Conservation (phyloP, 192 early-diverging fungal genomes). For the Mortierella alpina region DNA sequence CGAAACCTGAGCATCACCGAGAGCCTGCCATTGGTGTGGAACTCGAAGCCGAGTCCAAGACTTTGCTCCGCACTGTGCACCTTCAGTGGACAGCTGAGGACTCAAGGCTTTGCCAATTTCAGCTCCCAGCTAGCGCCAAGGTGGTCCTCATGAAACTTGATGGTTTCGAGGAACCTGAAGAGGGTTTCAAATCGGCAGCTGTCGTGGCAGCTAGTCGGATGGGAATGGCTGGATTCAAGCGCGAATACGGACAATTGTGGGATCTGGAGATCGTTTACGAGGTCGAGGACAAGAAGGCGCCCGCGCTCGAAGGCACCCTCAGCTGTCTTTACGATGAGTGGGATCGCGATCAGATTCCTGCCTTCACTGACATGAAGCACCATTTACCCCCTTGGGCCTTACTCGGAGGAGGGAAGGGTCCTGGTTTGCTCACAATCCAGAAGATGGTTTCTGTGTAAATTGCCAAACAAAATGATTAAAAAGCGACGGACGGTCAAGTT, state of each 20-base stretch:
- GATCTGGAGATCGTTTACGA: conserved; percentile 26
- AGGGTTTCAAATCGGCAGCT: conserved; percentile 2
- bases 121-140: conserved; percentile 8
- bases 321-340: conserved; percentile 66
- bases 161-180: conserved; percentile 37
- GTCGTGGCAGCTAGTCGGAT: conserved; percentile 4
- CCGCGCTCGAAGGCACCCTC: conserved; percentile 33
- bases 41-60: conserved; percentile 11
- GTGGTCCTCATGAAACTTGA: conserved; percentile 28
- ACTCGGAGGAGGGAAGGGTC: conserved; percentile 53
- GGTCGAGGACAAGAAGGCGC: conserved; percentile 29
- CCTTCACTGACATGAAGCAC: conserved; percentile 53
- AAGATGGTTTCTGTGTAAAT: conserved; percentile 28
- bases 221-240: conserved; percentile 30
- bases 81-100: conserved; percentile 42
- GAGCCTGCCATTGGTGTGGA: conserved; percentile 3
- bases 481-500: no score
- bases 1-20: conserved; percentile 25
- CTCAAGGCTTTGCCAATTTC: conserved; percentile 48
- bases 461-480: no score
- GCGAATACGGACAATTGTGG: conserved; percentile 25
- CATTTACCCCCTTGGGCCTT: conserved; percentile 45
- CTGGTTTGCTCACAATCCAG: conserved; percentile 41
- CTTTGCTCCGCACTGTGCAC: conserved; percentile 27
- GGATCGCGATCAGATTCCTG: conserved; percentile 59